These are phyloP conservation scores for Trichophyton mentagrophytes DNA, from an alignment of 2,329 filamentous ascomycete species.

Conservation along the genomic window DNA sequence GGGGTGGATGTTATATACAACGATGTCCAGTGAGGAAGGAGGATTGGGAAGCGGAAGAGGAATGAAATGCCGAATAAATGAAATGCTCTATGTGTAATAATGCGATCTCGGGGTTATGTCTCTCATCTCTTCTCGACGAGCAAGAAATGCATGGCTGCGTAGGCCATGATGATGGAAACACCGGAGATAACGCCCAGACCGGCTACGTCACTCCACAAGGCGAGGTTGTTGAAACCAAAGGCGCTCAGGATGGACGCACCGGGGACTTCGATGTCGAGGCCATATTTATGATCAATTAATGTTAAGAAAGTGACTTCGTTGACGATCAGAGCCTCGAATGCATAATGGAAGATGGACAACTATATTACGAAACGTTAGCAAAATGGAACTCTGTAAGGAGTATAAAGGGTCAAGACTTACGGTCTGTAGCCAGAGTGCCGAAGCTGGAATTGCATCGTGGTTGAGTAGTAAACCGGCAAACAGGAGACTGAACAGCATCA, in stretches of 20 bases:
- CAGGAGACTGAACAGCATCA: slow-evolving; percentile 93
- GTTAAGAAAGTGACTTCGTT: slow-evolving; percentile 89
- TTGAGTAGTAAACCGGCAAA: slow-evolving; percentile 92
- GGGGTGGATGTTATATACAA: background rate
- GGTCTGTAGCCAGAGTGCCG: slow-evolving; percentile 78
- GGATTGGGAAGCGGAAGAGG: background rate
- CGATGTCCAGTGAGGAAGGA: background rate
- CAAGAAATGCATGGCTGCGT: slow-evolving; percentile 82
- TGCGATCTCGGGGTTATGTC: background rate
- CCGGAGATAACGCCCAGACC: slow-evolving; percentile 72
- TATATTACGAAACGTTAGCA: slow-evolving; percentile 25
- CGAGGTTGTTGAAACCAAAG: slow-evolving; percentile 83
- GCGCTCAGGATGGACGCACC: slow-evolving; percentile 87
- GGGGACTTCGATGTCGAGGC: slow-evolving; percentile 89
- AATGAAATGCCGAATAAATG: background rate
- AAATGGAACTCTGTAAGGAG: background rate
- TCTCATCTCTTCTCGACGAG: slow-evolving; percentile 69
- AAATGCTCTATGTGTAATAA: background rate
- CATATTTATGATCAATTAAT: slow-evolving; percentile 86
- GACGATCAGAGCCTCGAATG: slow-evolving; percentile 89
- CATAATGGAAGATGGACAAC: slow-evolving; percentile 96
- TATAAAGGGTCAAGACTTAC: slow-evolving; percentile 33
- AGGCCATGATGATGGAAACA: slow-evolving; percentile 75
- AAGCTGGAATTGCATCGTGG: slow-evolving; percentile 76
- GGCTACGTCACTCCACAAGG: slow-evolving; percentile 71